These are phyloP conservation scores for Fusarium sp. DNA, from an alignment of 2,329 filamentous ascomycete species.

Conservation along the genomic window DNA sequence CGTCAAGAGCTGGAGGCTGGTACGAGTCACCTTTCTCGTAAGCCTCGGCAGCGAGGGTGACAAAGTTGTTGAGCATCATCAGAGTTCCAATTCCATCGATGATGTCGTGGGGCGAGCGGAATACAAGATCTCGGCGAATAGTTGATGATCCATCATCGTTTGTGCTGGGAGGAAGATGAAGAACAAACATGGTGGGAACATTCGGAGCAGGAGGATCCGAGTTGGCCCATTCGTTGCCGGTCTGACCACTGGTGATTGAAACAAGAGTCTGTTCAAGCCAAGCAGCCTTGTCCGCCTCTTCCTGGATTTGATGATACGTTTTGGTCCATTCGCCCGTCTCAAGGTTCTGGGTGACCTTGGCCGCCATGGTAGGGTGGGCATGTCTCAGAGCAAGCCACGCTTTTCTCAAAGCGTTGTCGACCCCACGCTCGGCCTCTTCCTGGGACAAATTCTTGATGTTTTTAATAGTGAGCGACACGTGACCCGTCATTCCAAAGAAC, in stretches of 20 bases:
- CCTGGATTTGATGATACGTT: constrained; percentile 18
- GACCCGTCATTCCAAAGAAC: constrained; percentile 60
- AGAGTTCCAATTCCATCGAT: constrained; percentile 59
- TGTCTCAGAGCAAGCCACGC: constrained; percentile 55
- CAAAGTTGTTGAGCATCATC: constrained; percentile 52
- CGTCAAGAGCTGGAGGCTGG: constrained; percentile 35
- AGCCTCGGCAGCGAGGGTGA: constrained; percentile 44
- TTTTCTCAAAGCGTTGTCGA: constrained; percentile 51
- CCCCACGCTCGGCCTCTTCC: constrained; percentile 13
- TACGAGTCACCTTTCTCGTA: constrained; percentile 31
- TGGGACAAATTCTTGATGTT: neutral
- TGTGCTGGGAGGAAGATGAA: constrained; percentile 26
- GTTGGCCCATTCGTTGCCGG: constrained; percentile 54
- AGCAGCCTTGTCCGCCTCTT: constrained; percentile 23
- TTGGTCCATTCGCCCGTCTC: constrained; percentile 47
- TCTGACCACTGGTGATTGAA: constrained; percentile 40
- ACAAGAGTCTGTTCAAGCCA: constrained; percentile 55
- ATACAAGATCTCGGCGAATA: constrained; percentile 51
- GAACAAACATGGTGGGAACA: constrained; percentile 53
- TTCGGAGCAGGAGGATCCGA: constrained; percentile 53
- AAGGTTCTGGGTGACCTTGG: constrained; percentile 42
- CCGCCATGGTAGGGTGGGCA: constrained; percentile 54
- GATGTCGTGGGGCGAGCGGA: constrained; percentile 58
- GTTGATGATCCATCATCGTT: fast-evolving
- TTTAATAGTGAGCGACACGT: constrained; percentile 50